A percentile compares a stretch with the other conserved stretches of the same genome.
Conservation (phyloP, 371 early-diverging fungal genomes). For the Syncephalis plumigaleata region DNA sequence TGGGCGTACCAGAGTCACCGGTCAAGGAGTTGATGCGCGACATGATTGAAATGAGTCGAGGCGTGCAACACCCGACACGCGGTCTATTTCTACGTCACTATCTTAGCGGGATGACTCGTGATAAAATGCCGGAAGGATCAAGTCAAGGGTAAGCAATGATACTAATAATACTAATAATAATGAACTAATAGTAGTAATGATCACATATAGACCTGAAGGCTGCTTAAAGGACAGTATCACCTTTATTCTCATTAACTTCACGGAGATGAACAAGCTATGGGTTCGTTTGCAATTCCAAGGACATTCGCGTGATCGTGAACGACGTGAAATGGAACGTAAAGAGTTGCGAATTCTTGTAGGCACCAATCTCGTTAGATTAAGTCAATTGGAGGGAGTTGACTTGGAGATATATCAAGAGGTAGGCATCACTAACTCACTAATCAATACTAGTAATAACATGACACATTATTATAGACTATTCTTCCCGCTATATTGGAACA, state of each 20-base stretch:
- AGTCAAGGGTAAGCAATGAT: conserved; percentile 25
- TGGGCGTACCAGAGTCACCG: conserved; percentile 73
- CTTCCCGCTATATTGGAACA: conserved; percentile 86
- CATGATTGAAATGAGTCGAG: conserved; percentile 94
- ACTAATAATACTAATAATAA: too few relatives aligned
- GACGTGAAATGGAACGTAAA: conserved; percentile 83
- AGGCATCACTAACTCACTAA: too few relatives aligned
- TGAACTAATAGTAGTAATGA: background rate
- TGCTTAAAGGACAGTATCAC: conserved; percentile 75
- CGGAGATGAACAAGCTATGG: conserved; percentile 98
- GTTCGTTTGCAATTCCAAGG: conserved; percentile 94
- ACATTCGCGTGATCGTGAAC: conserved; percentile 76
- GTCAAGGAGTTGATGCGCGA: conserved; percentile 89
- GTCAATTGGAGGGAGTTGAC: conserved; percentile 76
- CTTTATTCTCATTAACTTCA: conserved; percentile 89
- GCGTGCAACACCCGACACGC: conserved; percentile 93
- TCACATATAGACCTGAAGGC: conserved; percentile 42
- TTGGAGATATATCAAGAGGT: conserved; percentile 60
- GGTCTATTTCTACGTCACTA: conserved; percentile 91
- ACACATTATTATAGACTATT: too few relatives aligned
- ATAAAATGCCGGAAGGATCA: conserved; percentile 50
- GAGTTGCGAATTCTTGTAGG: conserved; percentile 90
- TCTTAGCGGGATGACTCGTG: conserved; percentile 78
- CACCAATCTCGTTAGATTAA: conserved; percentile 85
- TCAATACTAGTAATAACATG: too few relatives aligned